phyloP scores from a whole-genome alignment of 768 basidiomycete genomes.

The Suillus americanus region DNA sequence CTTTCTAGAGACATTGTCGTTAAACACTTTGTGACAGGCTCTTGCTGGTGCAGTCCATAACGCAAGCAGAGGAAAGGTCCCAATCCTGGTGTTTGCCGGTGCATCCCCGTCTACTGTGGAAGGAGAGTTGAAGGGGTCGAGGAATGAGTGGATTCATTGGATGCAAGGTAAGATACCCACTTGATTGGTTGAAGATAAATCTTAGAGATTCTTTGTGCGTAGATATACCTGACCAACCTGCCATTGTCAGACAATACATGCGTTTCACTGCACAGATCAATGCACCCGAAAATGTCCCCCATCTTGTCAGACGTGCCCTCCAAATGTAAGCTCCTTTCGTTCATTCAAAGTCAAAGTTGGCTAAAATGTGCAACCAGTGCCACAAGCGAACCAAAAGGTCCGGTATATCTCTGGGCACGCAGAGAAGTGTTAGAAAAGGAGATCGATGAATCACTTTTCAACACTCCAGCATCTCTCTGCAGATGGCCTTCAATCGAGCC shows the following conservation, averaged over 20 bases:
- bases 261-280: conserved; percentile 59
- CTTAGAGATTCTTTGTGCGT: conserved; percentile 1
- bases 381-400: conserved; percentile 68
- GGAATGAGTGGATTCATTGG: conserved; percentile 79
- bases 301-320: conserved; percentile 54
- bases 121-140: conserved; percentile 57
- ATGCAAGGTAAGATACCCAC: conserved; percentile 49
- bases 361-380: conserved; percentile 41
- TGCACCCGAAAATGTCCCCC: conserved; percentile 50
- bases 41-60: conserved; percentile 74
- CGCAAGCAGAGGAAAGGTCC: conserved; percentile 57
- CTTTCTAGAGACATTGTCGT: not conserved
- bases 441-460: conserved; percentile 40
- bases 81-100: conserved; percentile 72
- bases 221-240: conserved; percentile 73
- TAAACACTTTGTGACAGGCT: conserved; percentile 37
- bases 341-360: not conserved
- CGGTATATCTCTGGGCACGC: conserved; percentile 72
- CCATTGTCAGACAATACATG: conserved; percentile 77
- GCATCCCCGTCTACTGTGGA: conserved; percentile 59
- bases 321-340: conserved; percentile 50
- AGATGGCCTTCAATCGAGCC: conserved; percentile 57
- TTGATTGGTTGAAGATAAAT: not conserved
- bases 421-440: conserved; percentile 73
- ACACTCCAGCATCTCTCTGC: conserved; percentile 24